Evolutionary conservation across 768 basidiomycete genomes (phyloP).

Genomic region (Tricholoma saponaceum): DNA sequence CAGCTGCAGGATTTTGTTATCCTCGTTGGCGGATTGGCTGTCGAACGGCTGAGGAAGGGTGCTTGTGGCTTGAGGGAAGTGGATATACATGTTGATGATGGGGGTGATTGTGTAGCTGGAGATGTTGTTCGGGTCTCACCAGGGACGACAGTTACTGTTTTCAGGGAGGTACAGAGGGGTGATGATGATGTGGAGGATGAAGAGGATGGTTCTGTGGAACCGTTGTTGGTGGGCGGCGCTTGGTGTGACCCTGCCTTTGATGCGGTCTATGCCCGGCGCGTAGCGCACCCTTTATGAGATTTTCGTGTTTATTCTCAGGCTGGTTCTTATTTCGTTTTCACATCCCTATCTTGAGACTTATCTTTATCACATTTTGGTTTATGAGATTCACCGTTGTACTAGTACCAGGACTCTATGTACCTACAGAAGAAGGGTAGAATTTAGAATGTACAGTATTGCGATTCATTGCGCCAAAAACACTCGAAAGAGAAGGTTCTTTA

Average conservation of each 20-base stretch:
- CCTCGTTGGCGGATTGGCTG: constrained; percentile 21
- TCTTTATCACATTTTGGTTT: background rate
- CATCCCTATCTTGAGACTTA: background rate
- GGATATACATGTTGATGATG: constrained; percentile 28
- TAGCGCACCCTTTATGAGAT: background rate
- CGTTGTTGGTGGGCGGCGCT: constrained; percentile 22
- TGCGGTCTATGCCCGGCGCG: constrained; percentile 13
- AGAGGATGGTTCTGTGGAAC: constrained; percentile 6
- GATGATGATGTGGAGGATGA: constrained; percentile 17
- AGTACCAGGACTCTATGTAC: background rate
- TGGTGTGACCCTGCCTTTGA: constrained; percentile 29
- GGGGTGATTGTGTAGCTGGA: constrained; percentile 4
- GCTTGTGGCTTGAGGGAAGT: constrained; percentile 21
- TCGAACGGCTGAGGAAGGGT: constrained; percentile 20
- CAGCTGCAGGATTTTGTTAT: constrained; percentile 22
- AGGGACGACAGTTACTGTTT: constrained; percentile 19
- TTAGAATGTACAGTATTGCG: background rate
- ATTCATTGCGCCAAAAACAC: too few relatives aligned
- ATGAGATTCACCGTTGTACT: background rate
- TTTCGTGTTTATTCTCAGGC: too few relatives aligned
- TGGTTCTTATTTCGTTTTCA: background rate
- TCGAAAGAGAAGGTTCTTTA: too few relatives aligned
- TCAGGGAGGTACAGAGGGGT: constrained; percentile 16
- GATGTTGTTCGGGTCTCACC: constrained; percentile 8
- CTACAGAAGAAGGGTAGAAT: background rate